These are phyloP conservation scores for Macrocybe gigantea DNA, from an alignment of 768 basidiomycete genomes.

Conservation along the genomic window DNA sequence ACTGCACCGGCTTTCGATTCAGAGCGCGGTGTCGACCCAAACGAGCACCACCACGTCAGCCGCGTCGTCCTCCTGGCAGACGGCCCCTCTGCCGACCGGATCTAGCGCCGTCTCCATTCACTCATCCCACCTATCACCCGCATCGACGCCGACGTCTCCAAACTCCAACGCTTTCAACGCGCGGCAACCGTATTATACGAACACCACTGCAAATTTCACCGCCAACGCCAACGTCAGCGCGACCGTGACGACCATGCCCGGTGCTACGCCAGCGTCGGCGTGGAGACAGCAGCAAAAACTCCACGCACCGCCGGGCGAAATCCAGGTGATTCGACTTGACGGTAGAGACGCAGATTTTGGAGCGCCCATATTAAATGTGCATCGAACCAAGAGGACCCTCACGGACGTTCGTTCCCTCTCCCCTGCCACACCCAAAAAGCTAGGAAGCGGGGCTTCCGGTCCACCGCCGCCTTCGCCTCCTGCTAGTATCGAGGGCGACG, in stretches of 20 bases:
- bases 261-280: slow-evolving; percentile 31
- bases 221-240: not conserved
- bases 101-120: slow-evolving; percentile 12
- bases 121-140: not conserved
- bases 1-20: slow-evolving; percentile 11
- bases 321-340: not conserved
- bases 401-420: not conserved
- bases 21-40: slow-evolving; percentile 14
- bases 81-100: slow-evolving; percentile 20
- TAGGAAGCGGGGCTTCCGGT: slow-evolving; percentile 15
- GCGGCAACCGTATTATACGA: slow-evolving; percentile 21
- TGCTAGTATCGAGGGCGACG: slow-evolving; percentile 24
- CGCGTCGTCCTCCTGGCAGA: slow-evolving; percentile 23
- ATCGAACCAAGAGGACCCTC: slow-evolving; percentile 7
- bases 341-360: slow-evolving; percentile 6
- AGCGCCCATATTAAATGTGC: slow-evolving; percentile 3
- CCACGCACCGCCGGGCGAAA: slow-evolving; percentile 14
- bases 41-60: slow-evolving; percentile 17
- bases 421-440: not conserved
- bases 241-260: slow-evolving; percentile 16
- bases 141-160: slow-evolving; percentile 7
- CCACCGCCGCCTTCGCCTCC: slow-evolving; percentile 26
- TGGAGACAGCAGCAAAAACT: slow-evolving; percentile 47
- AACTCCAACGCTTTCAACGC: slow-evolving; percentile 34
- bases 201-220: not conserved